Base-by-base conservation (phyloP, 805 yeast species). In the Cyberlindnera subsufficiens region DNA sequence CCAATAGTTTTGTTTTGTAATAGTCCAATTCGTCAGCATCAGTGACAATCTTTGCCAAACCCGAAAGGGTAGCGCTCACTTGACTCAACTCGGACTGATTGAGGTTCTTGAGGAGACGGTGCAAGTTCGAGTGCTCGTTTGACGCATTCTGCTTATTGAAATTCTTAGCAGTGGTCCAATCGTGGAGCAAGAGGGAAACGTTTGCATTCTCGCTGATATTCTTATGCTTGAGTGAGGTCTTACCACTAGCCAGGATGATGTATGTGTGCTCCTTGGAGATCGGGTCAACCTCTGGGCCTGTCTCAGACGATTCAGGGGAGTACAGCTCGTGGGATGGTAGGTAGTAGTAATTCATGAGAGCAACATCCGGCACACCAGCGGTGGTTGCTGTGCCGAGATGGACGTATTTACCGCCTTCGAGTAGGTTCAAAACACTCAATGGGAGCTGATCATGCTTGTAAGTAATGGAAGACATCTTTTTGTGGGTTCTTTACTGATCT, bases 291-390 rank as follows among this genome's bases (percentile, higher is more conserved):
- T 61, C 56, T 14, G 60, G 43, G 35, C 59, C 57, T 3, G 47
- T 19, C 32, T 47, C 44, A 5, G 49, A 22, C 4, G 40, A 38
- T 8, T 50, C 37, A 4, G 33, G 45, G 0, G 42, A 31, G 49
- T 50, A 71, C 0, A 67, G 56, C 20, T 67, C 63, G 15, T 59
- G 56, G 6, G 72, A 59, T 5, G 71, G 67, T 17, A 82, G 63
- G 59, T 80, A 86, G 4, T 90, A 80, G 63, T 86, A 91, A 64
- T 87, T 91, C 98, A 91, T 91, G 49, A 91, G 71, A 16, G 93
- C 77, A 3, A 89, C 96, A 47, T 90, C 93, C 6, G 98, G 98
- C 36, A 78, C 63, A 35, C 86, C 74, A 8, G 61, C 47, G 9
- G 61, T 60, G 40, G 70, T 67, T 45, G 88, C 77, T 2, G 98